Evolutionary conservation across 768 basidiomycete genomes (phyloP).

Genomic region (Symmetrospora coprosmae): DNA sequence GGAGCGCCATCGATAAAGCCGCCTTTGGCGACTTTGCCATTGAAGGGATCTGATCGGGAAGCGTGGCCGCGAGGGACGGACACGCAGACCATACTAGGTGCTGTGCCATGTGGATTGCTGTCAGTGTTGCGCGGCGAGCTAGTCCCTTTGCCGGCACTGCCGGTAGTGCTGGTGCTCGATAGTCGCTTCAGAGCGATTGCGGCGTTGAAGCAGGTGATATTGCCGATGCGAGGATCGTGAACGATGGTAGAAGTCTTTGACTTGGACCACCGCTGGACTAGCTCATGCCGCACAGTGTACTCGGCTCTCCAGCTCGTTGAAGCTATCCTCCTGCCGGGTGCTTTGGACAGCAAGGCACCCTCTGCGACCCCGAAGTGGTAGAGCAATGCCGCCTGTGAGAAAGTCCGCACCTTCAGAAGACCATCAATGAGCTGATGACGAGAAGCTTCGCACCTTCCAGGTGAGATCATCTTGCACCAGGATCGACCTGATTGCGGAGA

Average conservation of each 20-base stretch:
- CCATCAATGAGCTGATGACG: not conserved
- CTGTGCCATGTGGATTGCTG: not conserved
- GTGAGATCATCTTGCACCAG: slow-evolving; percentile 12
- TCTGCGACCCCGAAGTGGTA: slow-evolving; percentile 5
- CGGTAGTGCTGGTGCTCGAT: not conserved
- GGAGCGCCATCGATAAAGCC: slow-evolving; percentile 16
- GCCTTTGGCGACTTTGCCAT: slow-evolving; percentile 18
- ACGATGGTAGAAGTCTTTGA: not conserved
- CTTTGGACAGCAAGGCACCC: not conserved
- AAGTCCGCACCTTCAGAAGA: not conserved
- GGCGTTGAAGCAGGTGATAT: not conserved
- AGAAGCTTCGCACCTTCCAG: not conserved
- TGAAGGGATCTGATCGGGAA: slow-evolving; percentile 14
- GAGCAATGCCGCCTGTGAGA: slow-evolving; percentile 1
- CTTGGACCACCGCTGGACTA: slow-evolving; percentile 16
- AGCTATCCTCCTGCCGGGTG: slow-evolving; percentile 8
- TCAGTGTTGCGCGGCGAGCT: no score
- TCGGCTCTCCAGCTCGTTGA: slow-evolving; percentile 21
- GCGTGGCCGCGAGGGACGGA: slow-evolving; percentile 1
- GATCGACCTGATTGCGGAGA: slow-evolving; percentile 6
- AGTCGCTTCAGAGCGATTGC: not conserved
- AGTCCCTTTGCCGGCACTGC: not conserved
- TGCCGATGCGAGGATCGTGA: slow-evolving; percentile 6
- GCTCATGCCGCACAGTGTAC: slow-evolving; percentile 8
- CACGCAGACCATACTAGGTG: slow-evolving; percentile 15